Evolutionary conservation across 805 yeast species (phyloP).

Genomic region (Spathaspora arborariae): DNA sequence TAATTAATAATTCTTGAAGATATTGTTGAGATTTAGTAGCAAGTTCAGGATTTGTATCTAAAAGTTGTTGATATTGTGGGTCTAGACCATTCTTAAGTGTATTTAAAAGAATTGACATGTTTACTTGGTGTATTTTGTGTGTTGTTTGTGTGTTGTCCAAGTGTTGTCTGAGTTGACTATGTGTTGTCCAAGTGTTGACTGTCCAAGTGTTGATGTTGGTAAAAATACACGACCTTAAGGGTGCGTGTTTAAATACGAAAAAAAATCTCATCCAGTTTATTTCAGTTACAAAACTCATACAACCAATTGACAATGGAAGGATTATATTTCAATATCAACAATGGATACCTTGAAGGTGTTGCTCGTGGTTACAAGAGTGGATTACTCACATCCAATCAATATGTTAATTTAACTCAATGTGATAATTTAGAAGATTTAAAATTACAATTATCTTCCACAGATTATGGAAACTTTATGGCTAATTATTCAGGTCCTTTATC

Average conservation of each 20-base stretch:
- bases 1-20: constrained; percentile 42
- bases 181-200: neutral
- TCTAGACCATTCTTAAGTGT: constrained; percentile 26
- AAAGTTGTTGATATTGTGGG: constrained; percentile 14
- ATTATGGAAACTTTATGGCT: constrained; percentile 86
- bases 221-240: neutral
- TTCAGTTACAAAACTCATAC: too few relatives aligned
- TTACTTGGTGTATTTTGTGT: neutral
- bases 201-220: neutral
- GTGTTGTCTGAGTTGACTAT: neutral
- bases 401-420: constrained; percentile 91
- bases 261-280: neutral
- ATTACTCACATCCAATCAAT: constrained; percentile 71
- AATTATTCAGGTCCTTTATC: constrained; percentile 80
- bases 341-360: constrained; percentile 90
- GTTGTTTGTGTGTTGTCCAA: neutral
- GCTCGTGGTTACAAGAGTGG: constrained; percentile 94
- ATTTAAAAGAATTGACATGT: constrained; percentile 35
- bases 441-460: constrained; percentile 91
- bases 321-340: constrained; percentile 80
- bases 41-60: constrained; percentile 18
- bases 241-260: neutral
- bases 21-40: constrained; percentile 22
- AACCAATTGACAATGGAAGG: constrained; percentile 68
- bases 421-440: constrained; percentile 92